Evolutionary conservation across 331 rosid species (phyloP), one percentile per base, ranked within the genome.

Genomic region (Spiraea crenata): DNA sequence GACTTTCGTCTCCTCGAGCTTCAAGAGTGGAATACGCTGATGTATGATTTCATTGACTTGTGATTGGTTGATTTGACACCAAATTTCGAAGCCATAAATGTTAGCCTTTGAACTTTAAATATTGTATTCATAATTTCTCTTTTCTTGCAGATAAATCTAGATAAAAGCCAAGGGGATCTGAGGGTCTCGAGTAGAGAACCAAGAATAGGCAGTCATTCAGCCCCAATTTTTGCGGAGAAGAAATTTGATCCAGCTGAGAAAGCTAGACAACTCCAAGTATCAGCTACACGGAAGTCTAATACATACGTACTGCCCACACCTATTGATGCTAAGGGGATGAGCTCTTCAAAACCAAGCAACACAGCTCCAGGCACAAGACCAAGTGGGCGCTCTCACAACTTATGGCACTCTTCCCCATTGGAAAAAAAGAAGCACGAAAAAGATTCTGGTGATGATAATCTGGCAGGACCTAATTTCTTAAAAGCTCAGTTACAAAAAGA

Each of bases 281-380:
- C 84, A 69, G 39, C 89, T 60, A 3, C 90, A 25, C 65, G 85
- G 56, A 89, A 79, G 83, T 78, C 90, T 69, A 72, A 80, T 81
- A 81, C 95, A 34, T 92, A 92, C 59, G 98, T 87, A 54, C 88
- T 92, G 68, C 98, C 98, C 71, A 89, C 95, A 61, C 98, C 98
- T 45, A 71, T 73, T 34, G 80, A 85, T 77, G 81, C 85, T 60
- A 89, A 81, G 81, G 91, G 83, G 72, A 56, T 77, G 59, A 50
- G 50, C 52, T 47, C 71, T 56, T 74, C 83, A 59, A 83, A 77
- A 80, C 78, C 73, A 45, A 74, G 86, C 68, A 47, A 74, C 76
- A 59, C 82, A 10, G 85, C 52, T 34, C 80, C 86, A 60, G 87
- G 66, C 72, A 60, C 76, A 51, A 85, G 85, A 76, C 75, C 82